Evolutionary conservation across 2,329 filamentous ascomycete genomes (phyloP).

Genomic region (Septoria linicola): DNA sequence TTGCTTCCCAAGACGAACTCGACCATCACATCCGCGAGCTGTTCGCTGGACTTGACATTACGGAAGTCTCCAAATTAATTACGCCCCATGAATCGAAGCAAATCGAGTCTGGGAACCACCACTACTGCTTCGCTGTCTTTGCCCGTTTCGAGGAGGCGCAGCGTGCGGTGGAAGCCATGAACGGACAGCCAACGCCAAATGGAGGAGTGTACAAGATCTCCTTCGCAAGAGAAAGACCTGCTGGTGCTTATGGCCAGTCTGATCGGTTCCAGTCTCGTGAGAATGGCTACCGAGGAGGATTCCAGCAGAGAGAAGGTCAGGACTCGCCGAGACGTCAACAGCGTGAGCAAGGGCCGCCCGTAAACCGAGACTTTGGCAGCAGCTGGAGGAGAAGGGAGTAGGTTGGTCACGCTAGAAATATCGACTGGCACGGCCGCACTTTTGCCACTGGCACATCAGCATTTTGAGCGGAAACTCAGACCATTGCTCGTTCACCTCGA

Average conservation of each 20-base stretch:
- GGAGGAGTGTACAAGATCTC: constrained; percentile 27
- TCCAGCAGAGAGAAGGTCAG: constrained; percentile 8
- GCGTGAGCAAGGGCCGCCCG: constrained; percentile 6
- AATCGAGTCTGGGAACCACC: constrained; percentile 19
- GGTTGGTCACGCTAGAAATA: too few species aligned
- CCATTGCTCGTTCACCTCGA: too few species aligned
- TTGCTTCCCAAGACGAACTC: constrained; percentile 44
- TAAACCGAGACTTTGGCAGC: constrained; percentile 9
- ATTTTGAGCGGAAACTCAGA: too few species aligned
- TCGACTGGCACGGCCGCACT: too few species aligned
- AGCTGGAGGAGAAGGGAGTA: constrained; percentile 12
- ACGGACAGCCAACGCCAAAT: constrained; percentile 28
- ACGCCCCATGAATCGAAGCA: constrained; percentile 21
- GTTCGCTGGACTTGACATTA: constrained; percentile 48
- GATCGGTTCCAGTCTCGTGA: constrained; percentile 5
- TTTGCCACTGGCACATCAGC: too few species aligned
- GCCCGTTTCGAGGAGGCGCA: constrained; percentile 29
- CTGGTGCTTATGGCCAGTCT: constrained; percentile 2
- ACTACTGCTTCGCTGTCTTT: constrained; percentile 38
- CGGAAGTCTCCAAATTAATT: constrained; percentile 50
- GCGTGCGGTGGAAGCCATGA: constrained; percentile 26
- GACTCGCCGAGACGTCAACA: constrained; percentile 6
- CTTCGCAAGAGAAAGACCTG: constrained; percentile 19
- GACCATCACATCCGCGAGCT: constrained; percentile 46
- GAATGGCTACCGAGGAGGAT: constrained; percentile 4